Conservation (phyloP, 1,139 yeast genomes). For the Pichia sp. region DNA sequence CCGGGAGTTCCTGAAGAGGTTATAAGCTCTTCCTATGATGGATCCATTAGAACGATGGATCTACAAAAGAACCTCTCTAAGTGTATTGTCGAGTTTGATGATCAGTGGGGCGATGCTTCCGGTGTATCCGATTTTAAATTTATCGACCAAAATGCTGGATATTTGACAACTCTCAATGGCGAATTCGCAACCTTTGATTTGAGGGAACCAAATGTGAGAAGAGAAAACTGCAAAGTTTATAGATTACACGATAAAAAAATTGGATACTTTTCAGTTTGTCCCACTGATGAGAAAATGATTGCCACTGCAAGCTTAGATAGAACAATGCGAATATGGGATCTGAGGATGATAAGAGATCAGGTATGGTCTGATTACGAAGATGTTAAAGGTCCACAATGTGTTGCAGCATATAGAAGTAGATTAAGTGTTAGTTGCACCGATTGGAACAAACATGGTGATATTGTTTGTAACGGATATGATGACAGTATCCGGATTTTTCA, state of each 20-base stretch:
- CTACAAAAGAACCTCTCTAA: conserved; percentile 53
- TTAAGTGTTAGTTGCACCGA: conserved; percentile 82
- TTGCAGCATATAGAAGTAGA: conserved; percentile 66
- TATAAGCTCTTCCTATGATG: conserved; percentile 78
- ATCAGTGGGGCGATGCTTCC: conserved; percentile 45
- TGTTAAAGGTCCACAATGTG: conserved; percentile 44
- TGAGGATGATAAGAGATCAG: conserved; percentile 45
- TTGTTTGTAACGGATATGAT: conserved; percentile 92
- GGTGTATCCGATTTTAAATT: conserved; percentile 65
- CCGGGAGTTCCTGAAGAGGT: conserved; percentile 46
- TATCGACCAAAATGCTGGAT: conserved; percentile 52
- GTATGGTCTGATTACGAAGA: conserved; percentile 45
- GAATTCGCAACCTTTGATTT: conserved; percentile 68
- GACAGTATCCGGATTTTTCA: conserved; percentile 69
- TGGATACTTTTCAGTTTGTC: conserved; percentile 82
- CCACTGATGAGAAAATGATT: conserved; percentile 54
- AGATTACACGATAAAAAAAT: conserved; percentile 84
- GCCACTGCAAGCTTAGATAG: conserved; percentile 90
- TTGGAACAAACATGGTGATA: conserved; percentile 70
- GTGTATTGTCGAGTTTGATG: conserved; percentile 53
- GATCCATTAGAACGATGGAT: conserved; percentile 72
- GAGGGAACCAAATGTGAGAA: conserved; percentile 39
- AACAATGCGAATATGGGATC: conserved; percentile 80
- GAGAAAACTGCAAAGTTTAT: conserved; percentile 36
- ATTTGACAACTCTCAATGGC: conserved; percentile 75